Conservation (phyloP, 768 basidiomycete genomes). For the Cyclocybe aegerita region DNA sequence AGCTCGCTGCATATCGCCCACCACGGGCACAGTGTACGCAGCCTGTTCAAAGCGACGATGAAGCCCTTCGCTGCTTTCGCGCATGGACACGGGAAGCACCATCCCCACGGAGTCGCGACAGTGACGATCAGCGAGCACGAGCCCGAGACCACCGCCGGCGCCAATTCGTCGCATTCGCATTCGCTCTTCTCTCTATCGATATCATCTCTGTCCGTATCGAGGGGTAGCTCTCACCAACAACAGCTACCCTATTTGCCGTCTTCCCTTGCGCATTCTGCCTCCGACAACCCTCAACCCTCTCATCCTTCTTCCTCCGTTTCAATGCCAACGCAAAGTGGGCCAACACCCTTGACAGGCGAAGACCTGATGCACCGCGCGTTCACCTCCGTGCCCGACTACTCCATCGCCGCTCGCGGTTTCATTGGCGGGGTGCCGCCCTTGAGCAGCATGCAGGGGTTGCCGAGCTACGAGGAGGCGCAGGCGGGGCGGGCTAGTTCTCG, state of each 20-base stretch:
- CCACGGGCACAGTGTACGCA: slow-evolving; percentile 45
- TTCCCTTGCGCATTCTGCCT: no score
- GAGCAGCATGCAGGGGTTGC: slow-evolving; percentile 71
- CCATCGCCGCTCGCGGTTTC: slow-evolving; percentile 81
- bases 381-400: slow-evolving; percentile 85
- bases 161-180: no score
- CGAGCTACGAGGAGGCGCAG: slow-evolving; percentile 80
- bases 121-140: background rate
- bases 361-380: slow-evolving; percentile 59
- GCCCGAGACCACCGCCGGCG: no score
- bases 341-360: slow-evolving; percentile 15
- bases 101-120: slow-evolving; percentile 1
- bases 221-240: no score
- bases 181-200: no score
- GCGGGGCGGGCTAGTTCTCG: background rate
- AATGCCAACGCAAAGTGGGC: background rate
- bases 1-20: slow-evolving; percentile 29
- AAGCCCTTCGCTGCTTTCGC: slow-evolving; percentile 57
- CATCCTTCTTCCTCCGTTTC: no score
- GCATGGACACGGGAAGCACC: slow-evolving; percentile 14
- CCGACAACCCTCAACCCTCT: no score
- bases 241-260: no score
- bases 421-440: slow-evolving; percentile 87
- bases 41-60: slow-evolving; percentile 59
- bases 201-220: no score